Evolutionary conservation across 352 stramenopile species (phyloP), one percentile per base, ranked within the genome.

Genomic region (Pythium insidiosum): DNA sequence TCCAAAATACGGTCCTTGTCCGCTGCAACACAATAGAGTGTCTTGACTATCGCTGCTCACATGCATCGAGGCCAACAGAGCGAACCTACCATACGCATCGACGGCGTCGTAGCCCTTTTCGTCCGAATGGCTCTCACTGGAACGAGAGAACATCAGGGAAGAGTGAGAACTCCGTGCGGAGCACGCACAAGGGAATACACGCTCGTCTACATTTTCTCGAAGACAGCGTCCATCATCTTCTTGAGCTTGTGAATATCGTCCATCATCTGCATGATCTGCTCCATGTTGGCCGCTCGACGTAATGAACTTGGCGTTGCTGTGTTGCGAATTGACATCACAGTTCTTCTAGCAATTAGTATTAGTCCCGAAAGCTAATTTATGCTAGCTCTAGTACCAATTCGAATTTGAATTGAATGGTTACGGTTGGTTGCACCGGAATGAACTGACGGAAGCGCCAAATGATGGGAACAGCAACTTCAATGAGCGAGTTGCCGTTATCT

Each of bases 191-290:
- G 24, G 12, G 11, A 23, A 5, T 42, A 6, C n/a, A 34, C 22
- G 3, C 36, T 16, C 13, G 56, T 58, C 31, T 53, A 93, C 80
- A 93, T 87, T 48, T 86, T 88, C 28, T 90, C 77, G 35, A 93
- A 93, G 6, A 90, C 73, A 38, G 54, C 62, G 66, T 93, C 78
- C 71, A 93, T 89, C 69, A 93, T 81, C 74, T 93, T 93, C 70
- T 90, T 88, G 63, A 93, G 78, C 75, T 90, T 90, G 64, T 93
- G 81, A 42, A 93, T 93, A 53, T 93, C 81, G 61, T 93, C 81
- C 68, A 91, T 81, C 77, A 93, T 89, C 56, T 89, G 81, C 81
- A 89, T 86, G 56, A 91, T 90, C 64, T 85, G 73, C 68, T 93
- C 81, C 79, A 92, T 92, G 1, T 33, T 56, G 23, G 10, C 43